A percentile compares a stretch with the other conserved stretches of the same genome.
phyloP scores from a whole-genome alignment of 2,329 filamentous ascomycete species.

The Decorospora gaudefroyi region DNA sequence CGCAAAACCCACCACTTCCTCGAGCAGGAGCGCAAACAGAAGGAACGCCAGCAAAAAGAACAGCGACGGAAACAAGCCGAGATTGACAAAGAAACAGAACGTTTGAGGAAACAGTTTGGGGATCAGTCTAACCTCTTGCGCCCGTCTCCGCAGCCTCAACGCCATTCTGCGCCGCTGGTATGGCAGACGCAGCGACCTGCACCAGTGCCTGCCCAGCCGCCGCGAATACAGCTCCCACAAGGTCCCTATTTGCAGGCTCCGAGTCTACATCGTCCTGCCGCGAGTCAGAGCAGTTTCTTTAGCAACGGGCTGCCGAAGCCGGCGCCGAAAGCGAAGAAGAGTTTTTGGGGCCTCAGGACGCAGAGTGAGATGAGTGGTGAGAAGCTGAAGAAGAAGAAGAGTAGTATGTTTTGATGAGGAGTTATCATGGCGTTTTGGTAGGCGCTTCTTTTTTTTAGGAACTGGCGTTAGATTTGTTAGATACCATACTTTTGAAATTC shows the following conservation, averaged over 20 bases:
- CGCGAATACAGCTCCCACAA: conserved; percentile 17
- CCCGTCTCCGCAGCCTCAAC: conserved; percentile 24
- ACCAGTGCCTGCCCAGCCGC: conserved; percentile 25
- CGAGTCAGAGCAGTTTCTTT: conserved; percentile 45
- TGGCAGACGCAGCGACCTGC: conserved; percentile 22
- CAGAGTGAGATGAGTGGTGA: conserved; percentile 37
- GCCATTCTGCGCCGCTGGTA: conserved; percentile 30
- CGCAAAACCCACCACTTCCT: conserved; percentile 41
- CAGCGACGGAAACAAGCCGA: conserved; percentile 58
- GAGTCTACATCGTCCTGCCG: conserved; percentile 31
- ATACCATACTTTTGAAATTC: not conserved
- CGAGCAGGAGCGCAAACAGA: conserved; percentile 56
- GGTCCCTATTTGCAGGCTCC: conserved; percentile 41
- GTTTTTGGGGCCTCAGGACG: conserved; percentile 46
- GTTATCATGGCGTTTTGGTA: conserved; percentile 5
- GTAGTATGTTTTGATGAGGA: conserved; percentile 49
- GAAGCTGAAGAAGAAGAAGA: conserved; percentile 52
- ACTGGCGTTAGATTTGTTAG: conserved; percentile 4
- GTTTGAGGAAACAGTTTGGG: conserved; percentile 71
- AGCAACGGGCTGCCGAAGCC: conserved; percentile 38
- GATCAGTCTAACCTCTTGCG: conserved; percentile 42
- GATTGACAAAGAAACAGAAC: conserved; percentile 73
- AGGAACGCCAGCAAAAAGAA: conserved; percentile 69
- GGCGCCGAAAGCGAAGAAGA: conserved; percentile 43
- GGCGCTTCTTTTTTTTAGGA: too few relatives aligned